phyloP scores from a whole-genome alignment of 1,284 basidiomycete genomes.

The Stygiomarasmius scandens region DNA sequence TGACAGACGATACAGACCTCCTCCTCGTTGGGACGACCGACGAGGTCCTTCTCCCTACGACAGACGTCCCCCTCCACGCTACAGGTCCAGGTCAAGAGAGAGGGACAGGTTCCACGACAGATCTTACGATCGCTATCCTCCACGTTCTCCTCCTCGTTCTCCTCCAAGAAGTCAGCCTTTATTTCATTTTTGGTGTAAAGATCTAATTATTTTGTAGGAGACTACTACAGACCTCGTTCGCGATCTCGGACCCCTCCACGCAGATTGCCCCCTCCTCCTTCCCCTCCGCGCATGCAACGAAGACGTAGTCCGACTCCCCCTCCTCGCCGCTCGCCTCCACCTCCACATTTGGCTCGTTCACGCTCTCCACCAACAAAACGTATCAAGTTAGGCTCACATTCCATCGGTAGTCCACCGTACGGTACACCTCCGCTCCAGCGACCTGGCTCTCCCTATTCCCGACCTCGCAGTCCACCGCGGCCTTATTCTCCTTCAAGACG shows the following conservation, averaged over 20 bases:
- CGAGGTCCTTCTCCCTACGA: constrained; percentile 10
- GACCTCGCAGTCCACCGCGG: not conserved
- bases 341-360: constrained; percentile 3
- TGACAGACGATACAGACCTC: constrained; percentile 14
- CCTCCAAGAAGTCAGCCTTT: not conserved
- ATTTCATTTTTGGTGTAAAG: not conserved
- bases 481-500: not conserved
- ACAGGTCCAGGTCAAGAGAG: not conserved
- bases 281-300: not conserved
- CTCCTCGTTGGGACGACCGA: constrained; percentile 17
- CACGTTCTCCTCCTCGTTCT: not conserved
- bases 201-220: not conserved
- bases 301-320: constrained; percentile 1
- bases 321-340: not conserved
- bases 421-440: not conserved
- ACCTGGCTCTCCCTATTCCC: constrained; percentile 1
- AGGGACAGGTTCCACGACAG: not conserved
- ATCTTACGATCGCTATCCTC: not conserved
- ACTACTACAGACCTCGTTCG: constrained; percentile 4
- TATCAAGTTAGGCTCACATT: constrained; percentile 8
- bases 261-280: not conserved
- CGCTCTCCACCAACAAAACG: constrained; percentile 7
- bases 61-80: not conserved
- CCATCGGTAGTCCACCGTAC: constrained; percentile 5
- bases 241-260: not conserved